Base-by-base conservation (phyloP, 2,329 filamentous ascomycete species). In the Phialophora macrospora region DNA sequence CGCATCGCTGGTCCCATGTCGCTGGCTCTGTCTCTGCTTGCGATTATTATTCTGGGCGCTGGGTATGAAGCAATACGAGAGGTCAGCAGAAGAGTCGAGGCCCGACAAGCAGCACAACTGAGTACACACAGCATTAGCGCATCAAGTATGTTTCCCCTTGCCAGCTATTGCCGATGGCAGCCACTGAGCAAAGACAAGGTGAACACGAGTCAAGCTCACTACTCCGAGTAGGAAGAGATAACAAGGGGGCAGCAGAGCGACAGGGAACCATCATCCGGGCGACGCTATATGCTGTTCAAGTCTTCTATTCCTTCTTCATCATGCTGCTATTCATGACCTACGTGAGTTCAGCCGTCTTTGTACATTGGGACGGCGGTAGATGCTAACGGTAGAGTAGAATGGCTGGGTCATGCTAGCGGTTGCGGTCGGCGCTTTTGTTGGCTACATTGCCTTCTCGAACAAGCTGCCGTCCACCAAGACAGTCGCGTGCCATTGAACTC, bases 281-380 rank as follows among this genome's bases (percentile, higher is more conserved):
- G 30, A 79, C 85, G 34, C 81, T 99, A 63, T 99, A 99, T 81
- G 94, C 89, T 22, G 79, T 95, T 59, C 95, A 99, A 82, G 96
- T 95, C 72, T 98, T 98, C 79, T 99, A 99, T 79, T 96, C 93
- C 55, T 98, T 99, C 75, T 98, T 99, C 85, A 93, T 99, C 77
- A 99, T 99, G 95, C 84, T 99, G 67, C 81, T 99, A 24, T 99
- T 99, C 80, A 99, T 99, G 95, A 99, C 95, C n/a, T 99, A 99
- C 81, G 48, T 51, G 24, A 51, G 48, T 44, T 6, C 6, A 44
- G 24, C 48, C 8, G 20, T 12, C 24, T 51, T 24, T 11, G 20
- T 5, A 28, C 14, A 26, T 14, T 20, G 5, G 2, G 9, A 51
- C 22, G 48, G 24, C 20, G 20, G 20, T 24, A 8, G 11, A 51